A percentile compares a stretch with the other conserved stretches of the same genome.
Conservation (phyloP, 2,329 filamentous ascomycete genomes). For the Aspergillus pseudoglaucus region DNA sequence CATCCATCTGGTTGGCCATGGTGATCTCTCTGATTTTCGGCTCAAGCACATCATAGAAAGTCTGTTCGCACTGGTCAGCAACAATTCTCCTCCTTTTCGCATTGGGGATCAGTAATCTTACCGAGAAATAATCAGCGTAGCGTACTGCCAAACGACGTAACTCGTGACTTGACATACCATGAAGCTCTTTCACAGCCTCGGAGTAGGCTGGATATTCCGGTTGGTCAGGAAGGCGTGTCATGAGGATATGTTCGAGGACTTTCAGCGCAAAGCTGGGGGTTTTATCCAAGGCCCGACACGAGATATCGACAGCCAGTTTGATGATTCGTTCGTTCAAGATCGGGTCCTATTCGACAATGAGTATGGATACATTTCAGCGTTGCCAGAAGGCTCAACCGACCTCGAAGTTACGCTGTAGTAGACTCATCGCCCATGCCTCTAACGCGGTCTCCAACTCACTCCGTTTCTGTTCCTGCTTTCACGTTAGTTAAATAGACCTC, state of each 20-base stretch:
- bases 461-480: constrained; percentile 31
- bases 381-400: constrained; percentile 13
- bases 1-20: constrained; percentile 66
- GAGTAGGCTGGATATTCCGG: constrained; percentile 68
- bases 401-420: constrained; percentile 37
- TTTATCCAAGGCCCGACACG: constrained; percentile 70
- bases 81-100: background rate
- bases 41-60: constrained; percentile 82
- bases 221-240: constrained; percentile 69
- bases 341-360: constrained; percentile 53
- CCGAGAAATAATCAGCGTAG: constrained; percentile 83
- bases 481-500: background rate
- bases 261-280: constrained; percentile 77
- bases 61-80: constrained; percentile 38
- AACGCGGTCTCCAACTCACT: constrained; percentile 32
- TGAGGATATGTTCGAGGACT: constrained; percentile 83
- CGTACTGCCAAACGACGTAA: constrained; percentile 81
- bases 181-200: constrained; percentile 83
- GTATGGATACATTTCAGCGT: background rate
- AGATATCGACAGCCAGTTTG: constrained; percentile 77
- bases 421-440: constrained; percentile 35
- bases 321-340: constrained; percentile 74
- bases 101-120: constrained; percentile 31
- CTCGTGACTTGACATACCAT: constrained; percentile 77
- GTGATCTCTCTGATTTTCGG: constrained; percentile 71